phyloP scores from a whole-genome alignment of 2,329 filamentous ascomycete genomes.

The Neofusicoccum laricinum region DNA sequence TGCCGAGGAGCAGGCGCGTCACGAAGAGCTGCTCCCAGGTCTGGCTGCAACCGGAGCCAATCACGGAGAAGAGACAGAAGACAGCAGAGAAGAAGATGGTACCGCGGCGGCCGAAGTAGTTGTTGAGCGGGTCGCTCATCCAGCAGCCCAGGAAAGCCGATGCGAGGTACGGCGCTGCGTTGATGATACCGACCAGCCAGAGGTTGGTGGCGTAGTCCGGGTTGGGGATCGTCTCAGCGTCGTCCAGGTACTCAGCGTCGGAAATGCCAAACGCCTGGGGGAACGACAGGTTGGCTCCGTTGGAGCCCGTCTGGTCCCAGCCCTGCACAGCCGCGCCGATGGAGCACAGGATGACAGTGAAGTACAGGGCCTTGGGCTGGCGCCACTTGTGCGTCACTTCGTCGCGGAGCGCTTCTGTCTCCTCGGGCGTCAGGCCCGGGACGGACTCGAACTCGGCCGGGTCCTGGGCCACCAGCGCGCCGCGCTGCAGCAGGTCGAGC shows the following conservation, averaged over 20 bases:
- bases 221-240: conserved; percentile 16
- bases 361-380: conserved; percentile 56
- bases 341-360: conserved; percentile 66
- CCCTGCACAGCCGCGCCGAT: conserved; percentile 66
- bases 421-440: conserved; percentile 57
- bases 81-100: conserved; percentile 28
- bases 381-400: conserved; percentile 65
- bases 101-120: conserved; percentile 28
- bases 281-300: conserved; percentile 59
- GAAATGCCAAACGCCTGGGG: conserved; percentile 54
- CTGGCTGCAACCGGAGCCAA: conserved; percentile 36
- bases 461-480: conserved; percentile 71
- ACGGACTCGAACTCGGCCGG: conserved; percentile 63
- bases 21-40: conserved; percentile 40
- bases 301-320: conserved; percentile 60
- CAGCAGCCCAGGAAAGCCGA: conserved; percentile 23
- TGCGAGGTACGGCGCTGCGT: conserved; percentile 21
- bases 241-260: conserved; percentile 23
- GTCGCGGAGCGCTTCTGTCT: conserved; percentile 58
- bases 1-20: conserved; percentile 35
- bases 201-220: conserved; percentile 26
- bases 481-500: conserved; percentile 60
- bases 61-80: conserved; percentile 31
- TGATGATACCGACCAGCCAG: conserved; percentile 28
- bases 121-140: conserved; percentile 29